Percentiles rank a stretch among this genome's conserved stretches.
phyloP scores from a whole-genome alignment of 805 yeast genomes.

The Pichia californica region DNA sequence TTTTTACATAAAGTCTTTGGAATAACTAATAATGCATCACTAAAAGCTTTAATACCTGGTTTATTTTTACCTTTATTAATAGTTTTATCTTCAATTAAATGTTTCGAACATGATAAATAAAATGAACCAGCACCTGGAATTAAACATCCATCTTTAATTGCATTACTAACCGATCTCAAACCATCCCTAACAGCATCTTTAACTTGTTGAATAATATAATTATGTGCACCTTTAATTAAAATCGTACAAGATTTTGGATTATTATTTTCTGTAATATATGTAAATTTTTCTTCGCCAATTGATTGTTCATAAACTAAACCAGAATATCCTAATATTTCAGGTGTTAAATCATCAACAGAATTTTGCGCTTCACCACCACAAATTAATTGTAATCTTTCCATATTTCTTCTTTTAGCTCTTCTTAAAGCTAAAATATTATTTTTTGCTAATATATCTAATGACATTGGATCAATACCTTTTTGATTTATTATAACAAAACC shows the following conservation, averaged over 20 bases:
- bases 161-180: constrained; percentile 87
- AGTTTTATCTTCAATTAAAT: constrained; percentile 49
- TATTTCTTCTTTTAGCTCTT: constrained; percentile 97
- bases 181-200: constrained; percentile 98
- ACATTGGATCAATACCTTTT: constrained; percentile 98
- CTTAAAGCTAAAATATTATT: constrained; percentile 90
- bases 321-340: constrained; percentile 76
- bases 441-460: constrained; percentile 87
- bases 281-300: constrained; percentile 95
- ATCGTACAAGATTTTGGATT: constrained; percentile 91
- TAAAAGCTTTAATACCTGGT: constrained; percentile 88
- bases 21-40: constrained; percentile 82
- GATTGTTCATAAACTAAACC: constrained; percentile 89
- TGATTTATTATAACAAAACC: constrained; percentile 95
- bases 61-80: constrained; percentile 73
- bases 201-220: constrained; percentile 82
- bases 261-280: constrained; percentile 84
- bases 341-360: constrained; percentile 86
- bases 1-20: constrained; percentile 91
- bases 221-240: constrained; percentile 88
- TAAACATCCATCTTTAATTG: constrained; percentile 73
- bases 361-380: constrained; percentile 98
- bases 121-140: constrained; percentile 98
- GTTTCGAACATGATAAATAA: constrained; percentile 73
- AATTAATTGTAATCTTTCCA: constrained; percentile 95